phyloP scores from a whole-genome alignment of 2,329 filamentous ascomycete species.

The Curvularia spicifera region DNA sequence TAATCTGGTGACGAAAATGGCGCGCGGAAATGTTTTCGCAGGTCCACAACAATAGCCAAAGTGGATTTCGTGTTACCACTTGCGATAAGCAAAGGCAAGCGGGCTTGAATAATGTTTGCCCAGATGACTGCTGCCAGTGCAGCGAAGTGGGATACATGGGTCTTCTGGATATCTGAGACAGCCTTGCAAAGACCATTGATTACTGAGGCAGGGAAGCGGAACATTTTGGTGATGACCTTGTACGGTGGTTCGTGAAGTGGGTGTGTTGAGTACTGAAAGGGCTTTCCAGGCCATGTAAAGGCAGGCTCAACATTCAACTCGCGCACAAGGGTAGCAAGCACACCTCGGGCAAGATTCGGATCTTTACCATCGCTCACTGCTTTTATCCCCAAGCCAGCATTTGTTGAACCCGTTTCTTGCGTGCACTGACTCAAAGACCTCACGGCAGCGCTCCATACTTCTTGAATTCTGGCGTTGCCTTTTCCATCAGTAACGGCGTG shows the following conservation, averaged over 20 bases:
- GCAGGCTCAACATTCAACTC: not conserved
- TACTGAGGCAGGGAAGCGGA: slow-evolving; percentile 5
- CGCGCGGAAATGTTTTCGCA: slow-evolving; percentile 1
- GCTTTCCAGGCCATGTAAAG: not conserved
- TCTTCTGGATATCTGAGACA: not conserved
- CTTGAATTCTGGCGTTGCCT: slow-evolving; percentile 22
- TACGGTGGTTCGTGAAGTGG: slow-evolving; percentile 9
- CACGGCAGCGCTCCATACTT: slow-evolving; percentile 21
- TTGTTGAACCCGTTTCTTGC: too few relatives aligned
- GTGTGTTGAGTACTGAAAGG: not conserved
- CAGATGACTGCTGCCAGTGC: slow-evolving; percentile 8
- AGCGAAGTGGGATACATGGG: not conserved
- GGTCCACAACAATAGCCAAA: slow-evolving; percentile 5
- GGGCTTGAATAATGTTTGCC: slow-evolving; percentile 8
- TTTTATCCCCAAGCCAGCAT: not conserved
- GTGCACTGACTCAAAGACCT: not conserved
- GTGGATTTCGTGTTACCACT: slow-evolving; percentile 8
- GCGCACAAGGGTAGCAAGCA: slow-evolving; percentile 1
- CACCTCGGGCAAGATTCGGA: slow-evolving; percentile 2
- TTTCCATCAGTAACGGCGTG: slow-evolving; percentile 32
- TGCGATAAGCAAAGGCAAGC: not conserved
- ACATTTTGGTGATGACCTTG: slow-evolving; percentile 16
- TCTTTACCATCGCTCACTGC: not conserved
- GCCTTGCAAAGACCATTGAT: not conserved
- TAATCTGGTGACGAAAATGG: slow-evolving; percentile 11